A percentile compares a stretch with the other conserved stretches of the same genome.
These are phyloP conservation scores for Pichia deserticola DNA, from an alignment of 805 yeast genomes.

Conservation along the genomic window DNA sequence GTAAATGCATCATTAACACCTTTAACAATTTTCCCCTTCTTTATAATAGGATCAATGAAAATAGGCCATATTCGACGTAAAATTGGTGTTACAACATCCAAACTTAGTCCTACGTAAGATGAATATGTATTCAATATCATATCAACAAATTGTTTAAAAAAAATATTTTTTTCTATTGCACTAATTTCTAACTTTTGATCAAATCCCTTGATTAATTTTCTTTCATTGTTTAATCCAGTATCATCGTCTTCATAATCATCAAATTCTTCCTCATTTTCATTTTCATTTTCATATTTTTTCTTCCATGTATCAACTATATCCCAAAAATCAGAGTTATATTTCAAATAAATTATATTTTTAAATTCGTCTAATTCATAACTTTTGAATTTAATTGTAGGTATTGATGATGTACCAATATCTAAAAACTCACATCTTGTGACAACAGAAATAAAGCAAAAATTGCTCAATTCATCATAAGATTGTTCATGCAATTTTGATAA, in stretches of 20 bases:
- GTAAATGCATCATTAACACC: conserved; percentile 24
- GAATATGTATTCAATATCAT: conserved; percentile 39
- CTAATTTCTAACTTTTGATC: conserved; percentile 4
- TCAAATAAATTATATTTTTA: conserved; percentile 28
- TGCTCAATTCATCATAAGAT: conserved; percentile 22
- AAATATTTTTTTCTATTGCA: conserved; percentile 10
- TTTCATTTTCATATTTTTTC: neutral
- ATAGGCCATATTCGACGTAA: conserved; percentile 25
- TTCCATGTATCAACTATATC: neutral
- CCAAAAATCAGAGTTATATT: conserved; percentile 14
- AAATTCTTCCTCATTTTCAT: neutral
- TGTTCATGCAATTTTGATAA: conserved; percentile 39
- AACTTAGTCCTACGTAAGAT: conserved; percentile 38
- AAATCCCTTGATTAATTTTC: too few relatives aligned
- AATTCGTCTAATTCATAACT: conserved; percentile 33
- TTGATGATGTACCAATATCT: conserved; percentile 29
- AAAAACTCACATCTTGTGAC: conserved; percentile 34
- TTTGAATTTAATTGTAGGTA: conserved; percentile 36
- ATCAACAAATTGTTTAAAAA: conserved; percentile 30
- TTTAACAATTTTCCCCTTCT: conserved; percentile 13
- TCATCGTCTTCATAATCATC: neutral
- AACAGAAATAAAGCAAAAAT: conserved; percentile 32
- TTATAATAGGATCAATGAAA: conserved; percentile 22
- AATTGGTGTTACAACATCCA: conserved; percentile 29
- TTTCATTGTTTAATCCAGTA: neutral